Conservation (phyloP, 345 rosid genomes). For the Sonneratia caseolaris region DNA sequence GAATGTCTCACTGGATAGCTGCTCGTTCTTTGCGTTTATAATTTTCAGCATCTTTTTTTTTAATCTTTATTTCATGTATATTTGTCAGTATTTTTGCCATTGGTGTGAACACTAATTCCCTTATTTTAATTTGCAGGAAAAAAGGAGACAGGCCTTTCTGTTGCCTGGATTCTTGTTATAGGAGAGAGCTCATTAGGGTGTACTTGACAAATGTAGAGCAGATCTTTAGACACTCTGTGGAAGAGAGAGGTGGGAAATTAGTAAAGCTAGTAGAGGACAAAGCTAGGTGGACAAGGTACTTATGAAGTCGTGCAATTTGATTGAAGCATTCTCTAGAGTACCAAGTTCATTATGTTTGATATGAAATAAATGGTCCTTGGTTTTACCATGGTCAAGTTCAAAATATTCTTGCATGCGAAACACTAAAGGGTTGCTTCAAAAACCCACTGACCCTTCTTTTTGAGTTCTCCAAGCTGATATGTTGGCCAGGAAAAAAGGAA, state of each 20-base stretch:
- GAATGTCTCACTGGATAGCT: not conserved
- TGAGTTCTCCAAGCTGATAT: not conserved
- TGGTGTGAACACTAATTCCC: too few relatives aligned
- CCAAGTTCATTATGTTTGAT: not conserved
- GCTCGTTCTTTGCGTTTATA: too few relatives aligned
- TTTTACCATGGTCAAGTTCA: not conserved
- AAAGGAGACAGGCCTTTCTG: slow-evolving; percentile 85
- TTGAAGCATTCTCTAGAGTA: not conserved
- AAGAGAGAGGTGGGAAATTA: slow-evolving; percentile 65
- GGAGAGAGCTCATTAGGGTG: slow-evolving; percentile 91
- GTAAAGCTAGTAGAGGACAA: slow-evolving; percentile 69
- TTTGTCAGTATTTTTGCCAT: too few relatives aligned
- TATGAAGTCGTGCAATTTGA: not conserved
- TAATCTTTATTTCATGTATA: too few relatives aligned
- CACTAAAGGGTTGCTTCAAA: not conserved
- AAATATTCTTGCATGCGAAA: not conserved
- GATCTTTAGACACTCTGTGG: slow-evolving; percentile 74
- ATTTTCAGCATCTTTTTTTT: too few relatives aligned
- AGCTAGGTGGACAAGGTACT: slow-evolving; percentile 80
- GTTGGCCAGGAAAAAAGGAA: not conserved
- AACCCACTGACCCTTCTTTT: not conserved
- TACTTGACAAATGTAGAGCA: slow-evolving; percentile 83
- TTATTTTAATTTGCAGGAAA: slow-evolving; percentile 43
- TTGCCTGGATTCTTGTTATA: slow-evolving; percentile 74
- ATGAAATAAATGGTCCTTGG: not conserved